These are phyloP conservation scores for Yamadazyma endophytica DNA, from an alignment of 805 yeast genomes.

Conservation along the genomic window DNA sequence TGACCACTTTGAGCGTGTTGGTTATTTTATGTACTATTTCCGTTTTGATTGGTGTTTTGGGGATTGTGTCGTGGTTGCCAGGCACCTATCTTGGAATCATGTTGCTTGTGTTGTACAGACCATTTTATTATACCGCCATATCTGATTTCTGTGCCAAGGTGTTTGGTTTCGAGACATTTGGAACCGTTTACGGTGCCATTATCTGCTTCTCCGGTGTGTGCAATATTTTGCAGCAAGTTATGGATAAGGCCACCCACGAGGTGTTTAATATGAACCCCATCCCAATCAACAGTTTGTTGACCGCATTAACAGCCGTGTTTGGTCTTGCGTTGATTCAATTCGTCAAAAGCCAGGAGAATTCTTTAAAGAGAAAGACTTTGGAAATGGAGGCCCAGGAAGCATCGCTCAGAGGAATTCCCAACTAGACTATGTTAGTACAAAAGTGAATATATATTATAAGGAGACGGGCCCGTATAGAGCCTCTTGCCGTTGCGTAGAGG, in stretches of 20 bases:
- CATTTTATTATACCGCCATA: constrained; percentile 88
- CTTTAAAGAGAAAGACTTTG: constrained; percentile 46
- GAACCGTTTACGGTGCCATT: constrained; percentile 84
- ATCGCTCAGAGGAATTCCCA: constrained; percentile 43
- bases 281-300: constrained; percentile 64
- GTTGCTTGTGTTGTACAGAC: constrained; percentile 76
- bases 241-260: constrained; percentile 71
- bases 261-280: constrained; percentile 69
- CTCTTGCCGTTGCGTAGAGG: too few species aligned
- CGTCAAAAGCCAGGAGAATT: constrained; percentile 38
- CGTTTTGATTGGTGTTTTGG: constrained; percentile 63
- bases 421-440: too few species aligned
- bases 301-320: constrained; percentile 49
- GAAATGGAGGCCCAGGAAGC: constrained; percentile 66
- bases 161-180: constrained; percentile 89
- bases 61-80: constrained; percentile 52
- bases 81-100: constrained; percentile 68
- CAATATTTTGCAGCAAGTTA: constrained; percentile 64
- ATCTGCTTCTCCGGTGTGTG: constrained; percentile 80
- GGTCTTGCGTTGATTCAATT: constrained; percentile 43
- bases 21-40: constrained; percentile 52
- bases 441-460: neutral
- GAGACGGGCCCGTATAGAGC: too few species aligned
- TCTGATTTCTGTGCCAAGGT: constrained; percentile 91
- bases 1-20: constrained; percentile 58